Percentiles rank a stretch among this genome's conserved stretches.
Conservation (phyloP, 331 rosid genomes). For the Spiraea crenata region DNA sequence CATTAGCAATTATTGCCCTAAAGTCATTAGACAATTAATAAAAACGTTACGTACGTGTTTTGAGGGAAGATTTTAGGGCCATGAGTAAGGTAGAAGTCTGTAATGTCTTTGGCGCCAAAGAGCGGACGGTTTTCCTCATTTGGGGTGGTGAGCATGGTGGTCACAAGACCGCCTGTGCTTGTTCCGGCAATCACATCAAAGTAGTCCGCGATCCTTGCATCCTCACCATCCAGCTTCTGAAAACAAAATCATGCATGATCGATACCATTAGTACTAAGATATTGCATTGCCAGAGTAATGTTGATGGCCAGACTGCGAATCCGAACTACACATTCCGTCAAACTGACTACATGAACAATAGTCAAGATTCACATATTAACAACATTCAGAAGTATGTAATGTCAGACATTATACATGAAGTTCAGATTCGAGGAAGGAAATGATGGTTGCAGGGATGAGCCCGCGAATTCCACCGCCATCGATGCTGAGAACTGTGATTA, state of each 20-base stretch:
- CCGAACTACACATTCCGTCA: no score
- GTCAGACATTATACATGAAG: conserved; percentile 31
- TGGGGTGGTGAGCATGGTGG: conserved; percentile 64
- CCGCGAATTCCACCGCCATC: conserved; percentile 34
- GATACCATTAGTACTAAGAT: neutral
- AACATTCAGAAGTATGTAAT: no score
- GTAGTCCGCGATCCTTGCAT: conserved; percentile 67
- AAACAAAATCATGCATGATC: neutral
- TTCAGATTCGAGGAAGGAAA: conserved; percentile 33
- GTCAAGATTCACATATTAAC: no score
- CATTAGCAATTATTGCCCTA: neutral
- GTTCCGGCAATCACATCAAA: conserved; percentile 75
- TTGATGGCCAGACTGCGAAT: no score
- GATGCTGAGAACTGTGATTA: conserved; percentile 20
- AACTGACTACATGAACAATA: no score
- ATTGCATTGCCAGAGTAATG: no score
- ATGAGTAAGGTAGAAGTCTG: conserved; percentile 45
- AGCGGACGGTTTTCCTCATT: conserved; percentile 44
- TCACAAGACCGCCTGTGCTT: conserved; percentile 66
- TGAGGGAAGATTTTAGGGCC: conserved; percentile 54
- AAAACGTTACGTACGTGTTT: conserved; percentile 3
- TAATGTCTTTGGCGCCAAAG: conserved; percentile 59
- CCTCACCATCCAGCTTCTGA: conserved; percentile 54
- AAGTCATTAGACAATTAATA: no score
- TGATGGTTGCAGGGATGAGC: conserved; percentile 31